These are phyloP conservation scores for Epicoccum sorghinum DNA, from an alignment of 2,329 filamentous ascomycete genomes.

Conservation along the genomic window DNA sequence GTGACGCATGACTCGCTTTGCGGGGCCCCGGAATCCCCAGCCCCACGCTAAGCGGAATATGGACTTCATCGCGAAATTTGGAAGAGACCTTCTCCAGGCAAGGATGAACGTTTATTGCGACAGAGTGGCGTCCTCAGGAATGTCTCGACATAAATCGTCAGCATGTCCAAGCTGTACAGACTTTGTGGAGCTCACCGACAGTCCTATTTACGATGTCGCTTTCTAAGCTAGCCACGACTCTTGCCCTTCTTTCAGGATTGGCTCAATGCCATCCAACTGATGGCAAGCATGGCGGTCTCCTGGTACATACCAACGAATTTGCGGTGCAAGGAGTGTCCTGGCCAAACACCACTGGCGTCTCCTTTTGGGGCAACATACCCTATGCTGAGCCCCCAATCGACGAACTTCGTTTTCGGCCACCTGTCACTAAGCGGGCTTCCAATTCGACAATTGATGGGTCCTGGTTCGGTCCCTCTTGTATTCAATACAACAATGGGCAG, in stretches of 20 bases:
- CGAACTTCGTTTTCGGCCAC: not conserved
- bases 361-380: conserved; percentile 12
- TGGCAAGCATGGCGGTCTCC: conserved; percentile 9
- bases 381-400: conserved; percentile 1
- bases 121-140: not conserved
- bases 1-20: conserved; percentile 10
- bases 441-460: not conserved
- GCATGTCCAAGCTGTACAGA: not conserved
- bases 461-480: conserved; percentile 1
- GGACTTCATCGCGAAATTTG: not conserved
- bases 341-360: conserved; percentile 29
- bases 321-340: conserved; percentile 23
- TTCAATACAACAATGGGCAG: conserved; percentile 1
- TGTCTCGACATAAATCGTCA: not conserved
- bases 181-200: not conserved
- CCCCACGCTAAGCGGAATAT: conserved; percentile 6
- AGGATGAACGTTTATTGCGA: conserved; percentile 6
- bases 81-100: conserved; percentile 15
- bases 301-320: conserved; percentile 25
- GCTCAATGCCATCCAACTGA: not conserved
- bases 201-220: not conserved
- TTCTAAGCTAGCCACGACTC: not conserved
- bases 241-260: not conserved
- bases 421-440: not conserved
- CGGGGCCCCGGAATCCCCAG: conserved; percentile 16